These are phyloP conservation scores for Aspergillus flavus DNA, from an alignment of 2,329 filamentous ascomycete genomes.

Conservation along the genomic window DNA sequence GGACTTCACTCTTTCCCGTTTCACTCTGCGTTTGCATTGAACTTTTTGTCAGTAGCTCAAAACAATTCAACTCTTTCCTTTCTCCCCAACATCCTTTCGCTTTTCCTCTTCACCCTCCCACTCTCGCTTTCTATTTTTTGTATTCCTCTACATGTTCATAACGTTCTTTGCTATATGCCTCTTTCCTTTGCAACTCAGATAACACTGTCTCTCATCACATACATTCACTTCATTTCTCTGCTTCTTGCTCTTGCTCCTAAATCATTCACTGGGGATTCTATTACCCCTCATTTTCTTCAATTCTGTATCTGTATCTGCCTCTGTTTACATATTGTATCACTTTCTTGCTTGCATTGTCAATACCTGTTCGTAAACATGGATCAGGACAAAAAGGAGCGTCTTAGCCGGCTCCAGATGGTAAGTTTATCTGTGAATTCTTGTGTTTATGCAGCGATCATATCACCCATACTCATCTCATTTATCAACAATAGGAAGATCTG, in stretches of 20 bases:
- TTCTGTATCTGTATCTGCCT: background rate
- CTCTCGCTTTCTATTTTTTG: background rate
- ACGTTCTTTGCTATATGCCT: background rate
- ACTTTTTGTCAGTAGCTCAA: background rate
- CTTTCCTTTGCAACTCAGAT: background rate
- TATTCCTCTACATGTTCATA: background rate
- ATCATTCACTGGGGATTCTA: background rate
- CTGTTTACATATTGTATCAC: background rate
- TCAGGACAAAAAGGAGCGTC: slow-evolving; percentile 18
- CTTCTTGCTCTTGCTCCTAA: background rate
- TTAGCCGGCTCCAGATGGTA: slow-evolving; percentile 36
- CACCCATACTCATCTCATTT: slow-evolving; percentile 1
- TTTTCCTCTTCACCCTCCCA: background rate
- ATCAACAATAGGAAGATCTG: slow-evolving; percentile 37
- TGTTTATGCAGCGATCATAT: background rate
- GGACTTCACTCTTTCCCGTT: background rate
- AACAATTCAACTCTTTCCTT: background rate
- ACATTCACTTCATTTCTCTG: background rate
- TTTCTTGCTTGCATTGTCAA: background rate
- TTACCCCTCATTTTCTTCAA: too few relatives aligned
- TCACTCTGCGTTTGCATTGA: background rate
- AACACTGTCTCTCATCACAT: background rate
- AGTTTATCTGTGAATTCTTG: background rate
- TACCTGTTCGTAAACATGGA: slow-evolving; percentile 15
- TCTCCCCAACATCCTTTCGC: background rate